Conservation (phyloP, 2,329 filamentous ascomycete species). For the Capronia americana region DNA sequence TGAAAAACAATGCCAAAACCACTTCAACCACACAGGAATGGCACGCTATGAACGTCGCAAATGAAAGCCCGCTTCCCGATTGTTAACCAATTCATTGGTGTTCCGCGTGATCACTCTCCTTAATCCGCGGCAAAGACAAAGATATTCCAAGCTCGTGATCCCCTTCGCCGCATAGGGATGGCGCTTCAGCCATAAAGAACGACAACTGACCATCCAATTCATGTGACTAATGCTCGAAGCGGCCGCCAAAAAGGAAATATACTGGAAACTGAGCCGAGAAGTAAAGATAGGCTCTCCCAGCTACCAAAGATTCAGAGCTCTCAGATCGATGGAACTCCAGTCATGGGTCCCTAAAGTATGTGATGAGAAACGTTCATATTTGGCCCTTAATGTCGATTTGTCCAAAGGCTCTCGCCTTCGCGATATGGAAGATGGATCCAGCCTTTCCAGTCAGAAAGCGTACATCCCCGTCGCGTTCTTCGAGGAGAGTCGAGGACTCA, state of each 20-base stretch:
- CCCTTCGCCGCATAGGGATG: not conserved
- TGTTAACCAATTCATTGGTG: not conserved
- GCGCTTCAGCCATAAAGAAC: not conserved
- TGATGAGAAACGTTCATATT: slow-evolving; percentile 57
- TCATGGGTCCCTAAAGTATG: slow-evolving; percentile 5
- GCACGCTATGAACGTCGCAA: not conserved
- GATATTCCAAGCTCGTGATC: not conserved
- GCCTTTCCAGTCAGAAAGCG: slow-evolving; percentile 77
- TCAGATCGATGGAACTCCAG: not conserved
- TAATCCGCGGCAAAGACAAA: not conserved
- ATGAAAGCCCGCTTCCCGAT: not conserved
- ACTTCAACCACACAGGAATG: not conserved
- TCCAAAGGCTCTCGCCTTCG: slow-evolving; percentile 76
- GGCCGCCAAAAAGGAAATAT: not conserved
- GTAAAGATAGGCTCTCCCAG: not conserved
- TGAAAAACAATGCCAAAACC: not conserved
- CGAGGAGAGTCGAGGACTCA: slow-evolving; percentile 64
- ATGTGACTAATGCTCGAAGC: not conserved
- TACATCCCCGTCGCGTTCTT: slow-evolving; percentile 76
- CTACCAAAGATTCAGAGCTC: not conserved
- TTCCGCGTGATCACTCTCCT: not conserved
- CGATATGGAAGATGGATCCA: slow-evolving; percentile 72
- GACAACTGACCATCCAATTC: not conserved
- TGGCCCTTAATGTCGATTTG: slow-evolving; percentile 97
- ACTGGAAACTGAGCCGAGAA: not conserved